Conservation (phyloP, 75 land plant genomes). For the Adiantum capillusveneris region DNA sequence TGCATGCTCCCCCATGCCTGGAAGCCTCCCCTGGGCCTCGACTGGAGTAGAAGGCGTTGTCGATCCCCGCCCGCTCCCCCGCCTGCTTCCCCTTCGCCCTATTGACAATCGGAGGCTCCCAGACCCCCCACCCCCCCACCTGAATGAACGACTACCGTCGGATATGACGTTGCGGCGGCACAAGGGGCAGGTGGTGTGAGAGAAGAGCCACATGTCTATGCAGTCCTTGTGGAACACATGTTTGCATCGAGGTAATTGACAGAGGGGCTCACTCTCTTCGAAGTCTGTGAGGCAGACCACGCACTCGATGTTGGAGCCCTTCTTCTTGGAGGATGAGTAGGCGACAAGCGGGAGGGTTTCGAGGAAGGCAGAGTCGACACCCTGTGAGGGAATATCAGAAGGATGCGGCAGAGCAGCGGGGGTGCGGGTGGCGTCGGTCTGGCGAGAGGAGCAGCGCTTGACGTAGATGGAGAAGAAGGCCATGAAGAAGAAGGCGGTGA, state of each 20-base stretch:
- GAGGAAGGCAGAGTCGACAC: too few relatives aligned
- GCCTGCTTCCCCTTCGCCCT: too few relatives aligned
- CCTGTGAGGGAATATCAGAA: too few relatives aligned
- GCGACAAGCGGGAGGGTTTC: too few relatives aligned
- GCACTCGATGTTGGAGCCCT: conserved; percentile 34
- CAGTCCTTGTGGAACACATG: conserved; percentile 58
- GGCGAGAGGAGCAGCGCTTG: conserved; percentile 7
- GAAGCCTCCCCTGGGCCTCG: too few relatives aligned
- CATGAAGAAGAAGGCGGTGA: conserved; percentile 14
- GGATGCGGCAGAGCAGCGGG: too few relatives aligned
- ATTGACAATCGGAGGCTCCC: too few relatives aligned
- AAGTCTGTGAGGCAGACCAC: conserved; percentile 54
- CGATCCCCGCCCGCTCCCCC: too few relatives aligned
- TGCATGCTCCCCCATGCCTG: too few relatives aligned
- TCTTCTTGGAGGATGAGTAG: conserved; percentile 16
- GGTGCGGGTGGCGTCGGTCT: background rate
- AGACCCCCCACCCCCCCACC: too few relatives aligned
- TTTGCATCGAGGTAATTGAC: conserved; percentile 41
- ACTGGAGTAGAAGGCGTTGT: too few relatives aligned
- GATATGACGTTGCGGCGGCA: conserved; percentile 22
- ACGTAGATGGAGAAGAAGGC: conserved; percentile 21
- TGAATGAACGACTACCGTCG: background rate
- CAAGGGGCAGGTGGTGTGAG: conserved; percentile 50
- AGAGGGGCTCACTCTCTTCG: conserved; percentile 35
- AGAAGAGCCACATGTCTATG: conserved; percentile 45